Percentiles rank a stretch among this genome's conserved stretches.
These are phyloP conservation scores for Candida xyloterini DNA, from an alignment of 805 yeast species.

Conservation along the genomic window DNA sequence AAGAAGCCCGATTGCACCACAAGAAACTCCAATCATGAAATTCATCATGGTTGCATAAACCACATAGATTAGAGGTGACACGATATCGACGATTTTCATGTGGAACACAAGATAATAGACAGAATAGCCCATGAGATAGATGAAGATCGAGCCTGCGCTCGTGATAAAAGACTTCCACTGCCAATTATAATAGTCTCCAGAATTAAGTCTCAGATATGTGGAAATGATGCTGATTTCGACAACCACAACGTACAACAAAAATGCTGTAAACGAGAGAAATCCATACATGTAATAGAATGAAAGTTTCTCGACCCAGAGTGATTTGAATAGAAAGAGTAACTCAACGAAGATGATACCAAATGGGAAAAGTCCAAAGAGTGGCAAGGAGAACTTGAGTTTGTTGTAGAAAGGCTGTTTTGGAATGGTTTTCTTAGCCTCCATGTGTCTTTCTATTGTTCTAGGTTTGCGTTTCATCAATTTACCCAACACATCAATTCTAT, in stretches of 20 bases:
- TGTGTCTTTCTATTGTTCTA: constrained; percentile 4
- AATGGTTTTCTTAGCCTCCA: constrained; percentile 17
- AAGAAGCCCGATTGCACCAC: constrained; percentile 72
- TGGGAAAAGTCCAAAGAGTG: constrained; percentile 69
- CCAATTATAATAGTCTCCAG: constrained; percentile 62
- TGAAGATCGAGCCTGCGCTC: constrained; percentile 66
- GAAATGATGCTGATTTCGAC: constrained; percentile 71
- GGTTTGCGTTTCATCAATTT: constrained; percentile 15
- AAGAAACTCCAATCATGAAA: constrained; percentile 58
- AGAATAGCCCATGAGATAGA: constrained; percentile 67
- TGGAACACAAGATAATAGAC: constrained; percentile 59
- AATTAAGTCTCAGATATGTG: constrained; percentile 55
- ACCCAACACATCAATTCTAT: constrained; percentile 23
- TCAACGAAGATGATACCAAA: constrained; percentile 82
- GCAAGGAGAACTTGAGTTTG: constrained; percentile 33
- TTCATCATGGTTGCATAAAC: constrained; percentile 68
- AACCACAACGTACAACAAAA: constrained; percentile 59
- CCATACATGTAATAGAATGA: constrained; percentile 81
- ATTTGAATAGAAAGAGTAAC: constrained; percentile 64
- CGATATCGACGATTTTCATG: constrained; percentile 62
- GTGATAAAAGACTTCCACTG: constrained; percentile 77
- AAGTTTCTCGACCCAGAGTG: constrained; percentile 77
- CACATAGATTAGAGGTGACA: constrained; percentile 65
- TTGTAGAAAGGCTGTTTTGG: constrained; percentile 39
- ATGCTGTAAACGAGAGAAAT: constrained; percentile 60